phyloP scores from a whole-genome alignment of 1,284 basidiomycete species.

The Sanguinoderma infundibulare region DNA sequence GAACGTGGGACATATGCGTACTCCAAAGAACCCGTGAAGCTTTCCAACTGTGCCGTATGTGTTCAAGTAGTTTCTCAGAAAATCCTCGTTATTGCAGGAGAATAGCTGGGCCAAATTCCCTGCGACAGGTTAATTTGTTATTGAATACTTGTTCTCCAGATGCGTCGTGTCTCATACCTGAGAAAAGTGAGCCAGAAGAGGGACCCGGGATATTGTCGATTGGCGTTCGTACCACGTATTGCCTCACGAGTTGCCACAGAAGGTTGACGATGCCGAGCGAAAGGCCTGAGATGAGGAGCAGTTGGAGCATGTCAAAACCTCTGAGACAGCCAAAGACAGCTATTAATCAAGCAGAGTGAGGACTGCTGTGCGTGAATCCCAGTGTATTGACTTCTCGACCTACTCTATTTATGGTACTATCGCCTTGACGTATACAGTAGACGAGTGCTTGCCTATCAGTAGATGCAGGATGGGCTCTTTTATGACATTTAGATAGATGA shows the following conservation, averaged over 20 bases:
- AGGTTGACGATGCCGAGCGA: background rate
- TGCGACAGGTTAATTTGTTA: background rate
- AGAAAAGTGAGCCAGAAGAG: background rate
- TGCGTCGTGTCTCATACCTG: background rate
- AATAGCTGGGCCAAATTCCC: constrained; percentile 6
- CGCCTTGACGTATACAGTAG: too few species aligned
- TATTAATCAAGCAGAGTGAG: too few species aligned
- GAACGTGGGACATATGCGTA: background rate
- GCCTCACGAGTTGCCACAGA: background rate
- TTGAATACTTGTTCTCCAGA: too few species aligned
- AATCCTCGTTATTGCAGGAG: background rate
- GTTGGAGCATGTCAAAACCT: background rate
- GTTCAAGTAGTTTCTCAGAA: background rate
- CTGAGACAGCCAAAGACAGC: too few species aligned
- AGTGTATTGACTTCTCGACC: too few species aligned
- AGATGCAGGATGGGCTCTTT: too few species aligned
- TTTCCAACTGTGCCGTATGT: constrained; percentile 1
- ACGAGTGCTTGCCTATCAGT: too few species aligned
- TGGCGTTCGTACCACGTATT: constrained; percentile 3
- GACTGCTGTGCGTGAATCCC: too few species aligned
- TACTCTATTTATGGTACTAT: too few species aligned
- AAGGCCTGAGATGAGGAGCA: background rate
- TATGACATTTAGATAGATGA: too few species aligned
- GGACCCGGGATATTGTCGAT: constrained; percentile 12
- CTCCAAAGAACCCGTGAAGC: constrained; percentile 2